Evolutionary conservation across 108 stramenopile genomes (phyloP), one percentile per base, ranked within the genome.

Genomic region (Thalassiosira profunda): DNA sequence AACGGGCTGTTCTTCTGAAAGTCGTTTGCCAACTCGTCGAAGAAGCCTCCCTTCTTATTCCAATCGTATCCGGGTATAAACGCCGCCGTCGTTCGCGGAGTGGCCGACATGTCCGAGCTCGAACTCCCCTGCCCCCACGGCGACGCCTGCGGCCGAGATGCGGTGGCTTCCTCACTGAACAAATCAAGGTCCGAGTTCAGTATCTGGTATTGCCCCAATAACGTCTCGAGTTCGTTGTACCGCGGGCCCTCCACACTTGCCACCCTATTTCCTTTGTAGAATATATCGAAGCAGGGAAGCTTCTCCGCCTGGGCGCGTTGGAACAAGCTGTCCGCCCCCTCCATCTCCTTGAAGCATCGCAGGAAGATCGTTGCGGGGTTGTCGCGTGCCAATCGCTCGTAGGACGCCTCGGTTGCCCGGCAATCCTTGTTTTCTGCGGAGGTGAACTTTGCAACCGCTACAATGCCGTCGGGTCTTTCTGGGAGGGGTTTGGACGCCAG

Each of bases 21-120:
- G 30, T 51, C 23, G 10, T 26, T 51, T 15, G 58, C 89, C 44
- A 69, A 43, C 10, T 82, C 81, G 45, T 89, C 88, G 61, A 89
- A 89, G 66, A 78, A 76, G 17, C 85, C 83, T 25, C 63, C 70
- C 15, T 86, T 62, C 9, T 28, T 65, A 53, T 83, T 76, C 83
- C 85, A 89, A 42, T 89, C 88, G 54, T 89, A 89, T 1, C 83
- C 88, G 5, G 85, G 84, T 9, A 89, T 52, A 61, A 89, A 89
- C 14, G 83, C 67, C 29, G 44, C 67, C 0, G 89, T 90, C 0
- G 89, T 86, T 55, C 82, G 51, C 41, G 85, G 84, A 21, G 78
- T 79, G 24, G 41, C 53, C 1, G 52, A 67, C 42, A 55, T 56
- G 37, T 72, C 66, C 30, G 41, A 40, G 10, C 18, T 44, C 29